Base-by-base conservation (phyloP, 805 yeast species). In the Saturnispora galanensis region DNA sequence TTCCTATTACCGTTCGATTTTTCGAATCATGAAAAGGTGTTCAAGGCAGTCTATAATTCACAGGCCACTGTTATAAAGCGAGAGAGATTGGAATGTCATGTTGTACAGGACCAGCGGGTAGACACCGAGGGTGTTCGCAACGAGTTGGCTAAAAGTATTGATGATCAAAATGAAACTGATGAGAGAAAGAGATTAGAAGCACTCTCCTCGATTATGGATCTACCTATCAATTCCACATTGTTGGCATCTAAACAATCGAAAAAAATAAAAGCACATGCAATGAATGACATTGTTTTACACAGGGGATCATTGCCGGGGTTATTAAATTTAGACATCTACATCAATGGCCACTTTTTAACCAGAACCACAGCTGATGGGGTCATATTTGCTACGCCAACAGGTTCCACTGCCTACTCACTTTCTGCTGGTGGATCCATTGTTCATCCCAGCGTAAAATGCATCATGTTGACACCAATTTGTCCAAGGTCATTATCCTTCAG, bases 341-440 rank as follows among this genome's bases (percentile, higher is more conserved):
- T 89, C 26, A 93, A 89, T 60, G 87, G 85, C 17, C 81, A 84
- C 58, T 83, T 81, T 56, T 66, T 90, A 44, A 90, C 97, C 7
- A 76, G 89, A 43, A 88, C 96, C 4, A 84, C 90, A 0, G 96
- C 94, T 1, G 97, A 90, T 62, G 97, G 97, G 33, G 73, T 89
- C 8, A 76, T 80, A 5, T 70, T 87, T 38, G 73, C 93, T 3
- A 84, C 97, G 0, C 97, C 97, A 13, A 89, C 97, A 0, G 97
- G 97, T 0, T 85, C 95, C 9, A 89, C 97, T 0, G 96, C 97
- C 0, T 89, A 89, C 57, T 84, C 95, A 0, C 66, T 89, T 42
- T 76, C 86, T 28, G 77, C 95, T 1, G 97, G 97, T 11, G 97
- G 97, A 1, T 79, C 95, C 11, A 89, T 89, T 47, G 90, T 86